These are phyloP conservation scores for Tulasnella sp. DNA, from an alignment of 768 basidiomycete genomes.

Conservation along the genomic window DNA sequence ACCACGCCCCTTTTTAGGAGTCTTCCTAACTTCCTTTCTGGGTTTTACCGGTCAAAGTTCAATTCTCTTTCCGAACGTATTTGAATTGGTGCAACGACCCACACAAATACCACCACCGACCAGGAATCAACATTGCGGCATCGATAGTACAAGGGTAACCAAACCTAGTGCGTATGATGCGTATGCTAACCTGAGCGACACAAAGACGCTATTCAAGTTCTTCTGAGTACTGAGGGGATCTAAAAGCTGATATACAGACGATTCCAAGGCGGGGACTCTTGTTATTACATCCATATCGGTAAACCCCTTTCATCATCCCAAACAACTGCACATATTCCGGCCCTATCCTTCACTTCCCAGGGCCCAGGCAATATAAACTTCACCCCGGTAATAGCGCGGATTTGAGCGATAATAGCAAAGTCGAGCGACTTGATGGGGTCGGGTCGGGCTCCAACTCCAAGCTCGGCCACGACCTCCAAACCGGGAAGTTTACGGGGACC, in stretches of 20 bases:
- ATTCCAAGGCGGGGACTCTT: too few relatives aligned
- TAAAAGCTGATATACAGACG: neutral
- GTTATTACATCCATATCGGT: neutral
- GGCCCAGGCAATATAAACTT: neutral
- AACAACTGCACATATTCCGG: neutral
- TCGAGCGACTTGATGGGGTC: neutral
- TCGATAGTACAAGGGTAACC: neutral
- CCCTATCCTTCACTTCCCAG: neutral
- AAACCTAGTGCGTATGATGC: neutral
- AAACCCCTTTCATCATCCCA: neutral
- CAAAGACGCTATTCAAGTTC: neutral
- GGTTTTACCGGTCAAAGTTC: neutral
- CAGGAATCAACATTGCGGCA: neutral
- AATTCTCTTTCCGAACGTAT: neutral
- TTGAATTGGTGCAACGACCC: neutral
- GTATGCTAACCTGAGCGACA: neutral
- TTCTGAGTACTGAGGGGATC: too few relatives aligned
- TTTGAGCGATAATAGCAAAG: neutral
- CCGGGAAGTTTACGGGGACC: neutral
- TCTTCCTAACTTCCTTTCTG: neutral
- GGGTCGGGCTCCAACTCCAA: too few relatives aligned
- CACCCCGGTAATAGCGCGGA: neutral
- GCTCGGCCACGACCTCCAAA: neutral
- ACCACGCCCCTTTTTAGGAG: too few relatives aligned
- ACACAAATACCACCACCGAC: neutral